Conservation (phyloP, 2,329 filamentous ascomycete species). For the Xylaria sp. region DNA sequence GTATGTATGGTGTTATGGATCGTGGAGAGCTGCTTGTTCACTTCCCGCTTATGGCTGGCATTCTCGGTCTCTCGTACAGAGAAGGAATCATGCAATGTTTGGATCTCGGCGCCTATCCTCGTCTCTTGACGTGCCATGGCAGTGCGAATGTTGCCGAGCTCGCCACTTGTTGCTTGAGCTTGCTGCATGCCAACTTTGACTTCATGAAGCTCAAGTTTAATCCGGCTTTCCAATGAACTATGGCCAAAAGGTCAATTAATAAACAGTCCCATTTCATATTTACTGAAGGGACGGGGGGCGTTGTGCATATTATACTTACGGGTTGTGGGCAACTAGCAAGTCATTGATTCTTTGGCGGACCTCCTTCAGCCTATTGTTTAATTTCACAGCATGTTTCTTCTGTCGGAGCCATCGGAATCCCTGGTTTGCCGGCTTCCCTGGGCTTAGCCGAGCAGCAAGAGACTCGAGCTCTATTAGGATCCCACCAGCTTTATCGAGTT, state of each 20-base stretch:
- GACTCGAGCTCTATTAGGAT: constrained; percentile 3
- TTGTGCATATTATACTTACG: constrained; percentile 11
- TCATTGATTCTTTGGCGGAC: constrained; percentile 14
- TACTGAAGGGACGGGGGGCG: background rate
- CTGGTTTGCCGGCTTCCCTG: background rate
- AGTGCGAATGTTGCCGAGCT: constrained; percentile 11
- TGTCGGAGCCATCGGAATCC: constrained; percentile 20
- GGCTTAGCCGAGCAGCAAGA: constrained; percentile 3
- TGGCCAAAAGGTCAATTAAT: background rate
- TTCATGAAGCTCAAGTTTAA: constrained; percentile 16
- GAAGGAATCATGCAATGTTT: background rate
- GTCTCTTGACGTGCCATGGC: background rate
- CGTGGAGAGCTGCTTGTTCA: constrained; percentile 2
- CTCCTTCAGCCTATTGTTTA: constrained; percentile 2
- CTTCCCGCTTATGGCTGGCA: background rate
- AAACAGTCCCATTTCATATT: background rate
- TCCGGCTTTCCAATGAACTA: constrained; percentile 15
- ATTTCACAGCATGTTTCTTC: constrained; percentile 7
- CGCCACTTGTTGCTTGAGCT: constrained; percentile 9
- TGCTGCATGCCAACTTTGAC: constrained; percentile 6
- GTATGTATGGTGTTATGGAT: constrained; percentile 6
- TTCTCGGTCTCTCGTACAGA: background rate
- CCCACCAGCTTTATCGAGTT: constrained; percentile 6
- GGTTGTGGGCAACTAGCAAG: constrained; percentile 10
- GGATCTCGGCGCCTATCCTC: background rate